phyloP scores from a whole-genome alignment of 164 flowering plant genomes.

The Litsea cubeba region DNA sequence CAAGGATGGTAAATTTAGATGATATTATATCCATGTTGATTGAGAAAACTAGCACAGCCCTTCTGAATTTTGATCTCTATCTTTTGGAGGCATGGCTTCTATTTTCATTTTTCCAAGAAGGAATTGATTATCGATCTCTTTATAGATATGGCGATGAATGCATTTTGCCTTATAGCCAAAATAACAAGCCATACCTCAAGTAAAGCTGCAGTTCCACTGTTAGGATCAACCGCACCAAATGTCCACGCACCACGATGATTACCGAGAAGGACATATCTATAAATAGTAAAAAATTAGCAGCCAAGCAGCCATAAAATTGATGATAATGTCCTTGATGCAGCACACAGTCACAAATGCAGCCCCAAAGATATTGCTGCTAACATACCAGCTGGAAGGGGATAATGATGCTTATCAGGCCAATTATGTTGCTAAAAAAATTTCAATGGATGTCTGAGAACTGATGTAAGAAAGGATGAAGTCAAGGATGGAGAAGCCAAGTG shows the following conservation, averaged over 20 bases:
- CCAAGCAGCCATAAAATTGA: neutral
- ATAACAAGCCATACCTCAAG: conserved; percentile 38
- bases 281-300: neutral
- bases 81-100: neutral
- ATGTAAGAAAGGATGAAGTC: neutral
- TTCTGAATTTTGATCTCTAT: too few species aligned
- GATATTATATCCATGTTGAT: neutral
- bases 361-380: neutral
- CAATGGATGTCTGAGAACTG: neutral
- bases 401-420: too few species aligned
- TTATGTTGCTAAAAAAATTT: too few species aligned
- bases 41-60: too few species aligned
- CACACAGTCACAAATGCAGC: too few species aligned
- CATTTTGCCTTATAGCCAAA: neutral
- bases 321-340: neutral
- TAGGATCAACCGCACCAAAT: too few species aligned
- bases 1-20: neutral
- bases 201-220: too few species aligned
- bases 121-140: neutral
- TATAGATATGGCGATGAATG: neutral
- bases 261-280: conserved; percentile 64
- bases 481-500: too few species aligned
- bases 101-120: neutral
- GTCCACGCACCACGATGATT: conserved; percentile 87
- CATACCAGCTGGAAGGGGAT: neutral